Base-by-base conservation (phyloP, 2,329 filamentous ascomycete species). In the Diaporthe sp. region DNA sequence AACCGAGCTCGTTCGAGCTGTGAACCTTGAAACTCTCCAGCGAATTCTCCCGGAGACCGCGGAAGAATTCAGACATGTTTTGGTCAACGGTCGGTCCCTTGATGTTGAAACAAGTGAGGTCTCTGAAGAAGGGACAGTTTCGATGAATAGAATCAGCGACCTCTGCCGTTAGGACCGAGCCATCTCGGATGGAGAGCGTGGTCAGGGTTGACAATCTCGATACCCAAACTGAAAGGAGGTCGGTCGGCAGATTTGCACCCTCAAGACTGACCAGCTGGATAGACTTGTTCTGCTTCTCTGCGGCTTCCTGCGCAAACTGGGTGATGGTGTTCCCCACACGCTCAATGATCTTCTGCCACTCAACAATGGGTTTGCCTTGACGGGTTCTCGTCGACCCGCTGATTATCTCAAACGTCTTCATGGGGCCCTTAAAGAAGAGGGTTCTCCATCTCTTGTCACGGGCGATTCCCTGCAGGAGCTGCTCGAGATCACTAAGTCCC, bases 91-190 rank as follows among this genome's bases (percentile, higher is more conserved):
- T 86, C 0, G 82, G 80, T 37, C 84, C 84, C 22, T 78, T 78
- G 74, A 84, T 86, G 44, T 79, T 85, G 77, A 88, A 92, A 73
- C 93, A 90, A 37, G 87, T 89, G 31, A 95, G 82, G 53, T 89
- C 87, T 58, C 87, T 87, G 78, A 95, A 93, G 12, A 88, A 84
- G 2, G 90, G 90, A 78, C 93, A 95, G 78, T 89, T 85, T 34
- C 87, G 81, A 34, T 87, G 85, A 65, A 95, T 89, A 4, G 90
- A 87, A 17, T 84, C 83, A 44, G 89, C 88, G 2, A 88, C 86
- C 73, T 89, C 87, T 70, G 89, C 85, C 55, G 87, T 88, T 1
- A 95, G 85, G 13, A 90, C 87, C 53, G 87, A 88, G 4, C 92
- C 92, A 77, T 93, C 90, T 81, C 87, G 91, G 2, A 94, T 84